A percentile compares a stretch with the other conserved stretches of the same genome.
Conservation (phyloP, 2,329 filamentous ascomycete species). For the Sarocladium kiliense region DNA sequence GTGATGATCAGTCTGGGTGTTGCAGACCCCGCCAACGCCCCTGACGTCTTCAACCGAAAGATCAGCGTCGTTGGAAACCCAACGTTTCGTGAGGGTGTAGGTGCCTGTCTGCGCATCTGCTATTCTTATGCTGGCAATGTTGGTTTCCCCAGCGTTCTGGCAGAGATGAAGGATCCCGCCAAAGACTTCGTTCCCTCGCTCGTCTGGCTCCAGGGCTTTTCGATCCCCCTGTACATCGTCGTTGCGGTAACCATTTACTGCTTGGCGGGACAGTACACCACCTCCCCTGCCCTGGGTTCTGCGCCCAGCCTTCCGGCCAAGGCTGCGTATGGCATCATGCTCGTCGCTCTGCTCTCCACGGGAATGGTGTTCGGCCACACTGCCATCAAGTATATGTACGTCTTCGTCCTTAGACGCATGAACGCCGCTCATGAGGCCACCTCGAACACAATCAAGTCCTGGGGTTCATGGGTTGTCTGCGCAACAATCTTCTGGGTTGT, state of each 20-base stretch:
- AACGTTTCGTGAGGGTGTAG: conserved; percentile 25
- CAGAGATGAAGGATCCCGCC: conserved; percentile 27
- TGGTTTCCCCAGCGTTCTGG: conserved; percentile 29
- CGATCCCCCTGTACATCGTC: conserved; percentile 26
- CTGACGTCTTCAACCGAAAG: conserved; percentile 22
- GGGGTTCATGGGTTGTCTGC: conserved; percentile 28
- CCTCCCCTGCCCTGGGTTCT: conserved; percentile 28
- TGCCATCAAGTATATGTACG: conserved; percentile 29
- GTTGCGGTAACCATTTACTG: conserved; percentile 26
- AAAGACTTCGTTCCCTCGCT: conserved; percentile 26
- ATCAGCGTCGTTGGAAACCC: conserved; percentile 24
- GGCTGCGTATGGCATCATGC: conserved; percentile 26
- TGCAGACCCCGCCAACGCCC: conserved; percentile 22
- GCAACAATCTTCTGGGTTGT: conserved; percentile 28
- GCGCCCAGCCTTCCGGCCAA: conserved; percentile 26
- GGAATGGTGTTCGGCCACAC: conserved; percentile 28
- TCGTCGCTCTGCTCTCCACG: conserved; percentile 24
- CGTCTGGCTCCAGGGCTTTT: conserved; percentile 25
- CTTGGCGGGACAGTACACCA: conserved; percentile 24
- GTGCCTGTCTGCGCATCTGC: conserved; percentile 27
- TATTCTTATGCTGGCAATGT: conserved; percentile 33
- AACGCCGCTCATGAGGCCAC: conserved; percentile 28
- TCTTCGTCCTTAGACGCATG: conserved; percentile 25
- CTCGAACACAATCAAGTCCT: conserved; percentile 25
- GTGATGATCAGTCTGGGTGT: conserved; percentile 31